phyloP scores from a whole-genome alignment of 352 stramenopile species.

The Phytophthora kernoviae region DNA sequence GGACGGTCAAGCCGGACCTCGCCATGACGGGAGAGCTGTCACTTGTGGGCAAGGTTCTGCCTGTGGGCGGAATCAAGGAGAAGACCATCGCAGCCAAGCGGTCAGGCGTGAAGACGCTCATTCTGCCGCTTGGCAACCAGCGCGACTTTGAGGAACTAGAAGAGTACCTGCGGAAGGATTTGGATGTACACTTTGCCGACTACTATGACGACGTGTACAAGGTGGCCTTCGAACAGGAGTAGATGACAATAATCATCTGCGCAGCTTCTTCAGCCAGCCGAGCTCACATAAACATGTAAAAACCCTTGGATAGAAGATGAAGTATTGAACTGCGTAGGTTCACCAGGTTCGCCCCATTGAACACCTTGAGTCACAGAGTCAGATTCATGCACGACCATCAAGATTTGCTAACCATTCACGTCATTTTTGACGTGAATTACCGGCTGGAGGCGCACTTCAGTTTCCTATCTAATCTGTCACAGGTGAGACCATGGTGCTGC shows the following conservation, averaged over 20 bases:
- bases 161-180: slow-evolving; percentile 96
- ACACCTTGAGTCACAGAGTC: too few species aligned
- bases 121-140: slow-evolving; percentile 95
- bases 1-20: slow-evolving; percentile 93
- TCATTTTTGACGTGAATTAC: slow-evolving; percentile 3
- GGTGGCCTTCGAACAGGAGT: slow-evolving; percentile 89
- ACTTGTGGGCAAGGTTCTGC: slow-evolving; percentile 98
- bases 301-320: neutral
- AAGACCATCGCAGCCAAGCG: slow-evolving; percentile 98
- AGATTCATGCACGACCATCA: too few species aligned
- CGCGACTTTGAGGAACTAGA: slow-evolving; percentile 97
- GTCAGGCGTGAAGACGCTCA: slow-evolving; percentile 94
- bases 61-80: slow-evolving; percentile 99
- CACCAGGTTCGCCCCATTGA: too few species aligned
- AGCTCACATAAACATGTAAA: neutral
- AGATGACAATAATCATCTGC: slow-evolving; percentile 8
- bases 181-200: slow-evolving; percentile 97
- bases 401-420: neutral
- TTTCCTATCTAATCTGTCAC: too few species aligned
- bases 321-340: neutral
- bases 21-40: slow-evolving; percentile 98
- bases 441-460: slow-evolving; percentile 9
- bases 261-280: neutral
- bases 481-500: slow-evolving; percentile 61
- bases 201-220: slow-evolving; percentile 97